phyloP scores from a whole-genome alignment of 495 filamentous ascomycete species.

The Neurospora sublineolata region DNA sequence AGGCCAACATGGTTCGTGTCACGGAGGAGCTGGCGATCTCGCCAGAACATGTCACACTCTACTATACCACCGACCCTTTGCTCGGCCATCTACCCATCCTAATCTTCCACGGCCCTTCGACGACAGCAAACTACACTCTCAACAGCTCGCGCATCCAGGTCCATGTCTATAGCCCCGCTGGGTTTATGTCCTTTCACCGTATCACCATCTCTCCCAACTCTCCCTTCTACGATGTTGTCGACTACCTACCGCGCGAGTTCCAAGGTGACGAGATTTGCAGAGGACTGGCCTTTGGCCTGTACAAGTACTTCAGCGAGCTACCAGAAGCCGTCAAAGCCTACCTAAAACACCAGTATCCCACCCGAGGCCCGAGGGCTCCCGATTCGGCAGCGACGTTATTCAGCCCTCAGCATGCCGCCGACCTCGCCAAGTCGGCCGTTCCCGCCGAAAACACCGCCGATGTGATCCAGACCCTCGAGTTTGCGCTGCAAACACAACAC shows the following conservation, averaged over 20 bases:
- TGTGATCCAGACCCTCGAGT: slow-evolving; percentile 56
- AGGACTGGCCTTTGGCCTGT: slow-evolving; percentile 77
- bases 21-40: slow-evolving; percentile 55
- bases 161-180: slow-evolving; percentile 80
- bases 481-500: slow-evolving; percentile 63
- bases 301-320: slow-evolving; percentile 87
- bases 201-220: slow-evolving; percentile 87
- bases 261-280: slow-evolving; percentile 87
- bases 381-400: slow-evolving; percentile 60
- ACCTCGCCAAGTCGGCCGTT: slow-evolving; percentile 72
- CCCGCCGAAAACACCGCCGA: slow-evolving; percentile 63
- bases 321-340: slow-evolving; percentile 62
- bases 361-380: slow-evolving; percentile 37
- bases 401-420: slow-evolving; percentile 83
- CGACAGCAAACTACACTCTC: slow-evolving; percentile 69
- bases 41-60: slow-evolving; percentile 65
- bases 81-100: slow-evolving; percentile 63
- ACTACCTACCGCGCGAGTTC: slow-evolving; percentile 80
- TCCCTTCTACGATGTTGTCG: slow-evolving; percentile 87
- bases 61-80: slow-evolving; percentile 67
- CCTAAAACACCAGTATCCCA: slow-evolving; percentile 36
- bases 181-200: slow-evolving; percentile 76
- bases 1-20: slow-evolving; percentile 55
- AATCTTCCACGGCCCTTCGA: slow-evolving; percentile 76
- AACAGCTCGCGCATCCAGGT: slow-evolving; percentile 87